These are phyloP conservation scores for Rugosomyces carneus DNA, from an alignment of 1,284 basidiomycete species.

Conservation along the genomic window DNA sequence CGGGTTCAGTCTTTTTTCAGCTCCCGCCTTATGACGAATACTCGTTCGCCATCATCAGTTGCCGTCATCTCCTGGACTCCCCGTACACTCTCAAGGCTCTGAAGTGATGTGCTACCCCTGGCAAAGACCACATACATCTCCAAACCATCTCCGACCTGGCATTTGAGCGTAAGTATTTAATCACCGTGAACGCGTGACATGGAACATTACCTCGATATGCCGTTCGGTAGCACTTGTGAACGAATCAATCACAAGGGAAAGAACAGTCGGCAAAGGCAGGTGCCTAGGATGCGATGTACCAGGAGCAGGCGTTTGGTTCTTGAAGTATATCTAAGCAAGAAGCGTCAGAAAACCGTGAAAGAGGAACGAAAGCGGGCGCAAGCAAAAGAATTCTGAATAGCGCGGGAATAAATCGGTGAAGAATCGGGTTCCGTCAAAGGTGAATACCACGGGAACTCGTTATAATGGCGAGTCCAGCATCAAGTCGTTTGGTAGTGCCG, in stretches of 20 bases:
- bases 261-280: slow-evolving; percentile 74
- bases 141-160: slow-evolving; percentile 85
- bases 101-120: slow-evolving; percentile 50
- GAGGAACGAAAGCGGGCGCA: slow-evolving; percentile 11
- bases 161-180: slow-evolving; percentile 8
- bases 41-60: slow-evolving; percentile 57
- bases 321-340: slow-evolving; percentile 81
- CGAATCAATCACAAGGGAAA: slow-evolving; percentile 86
- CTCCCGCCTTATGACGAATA: slow-evolving; percentile 68
- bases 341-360: slow-evolving; percentile 19
- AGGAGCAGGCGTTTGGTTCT: slow-evolving; percentile 75
- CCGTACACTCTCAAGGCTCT: slow-evolving; percentile 53
- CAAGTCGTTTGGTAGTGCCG: slow-evolving; percentile 10
- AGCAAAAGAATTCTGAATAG: slow-evolving; percentile 8
- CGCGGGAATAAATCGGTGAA: slow-evolving; percentile 41
- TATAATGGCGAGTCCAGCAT: slow-evolving; percentile 10
- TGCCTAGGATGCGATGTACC: slow-evolving; percentile 72
- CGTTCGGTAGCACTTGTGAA: slow-evolving; percentile 92
- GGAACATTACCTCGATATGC: slow-evolving; percentile 77
- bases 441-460: slow-evolving; percentile 19
- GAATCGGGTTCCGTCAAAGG: slow-evolving; percentile 30
- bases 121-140: slow-evolving; percentile 86
- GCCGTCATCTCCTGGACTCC: slow-evolving; percentile 59
- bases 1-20: slow-evolving; percentile 51
- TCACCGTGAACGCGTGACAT: slow-evolving; percentile 9